Percentiles rank a stretch among this genome's conserved stretches.
Evolutionary conservation across 495 filamentous ascomycete species (phyloP).

Genomic region (Emericellopsis terricola): DNA sequence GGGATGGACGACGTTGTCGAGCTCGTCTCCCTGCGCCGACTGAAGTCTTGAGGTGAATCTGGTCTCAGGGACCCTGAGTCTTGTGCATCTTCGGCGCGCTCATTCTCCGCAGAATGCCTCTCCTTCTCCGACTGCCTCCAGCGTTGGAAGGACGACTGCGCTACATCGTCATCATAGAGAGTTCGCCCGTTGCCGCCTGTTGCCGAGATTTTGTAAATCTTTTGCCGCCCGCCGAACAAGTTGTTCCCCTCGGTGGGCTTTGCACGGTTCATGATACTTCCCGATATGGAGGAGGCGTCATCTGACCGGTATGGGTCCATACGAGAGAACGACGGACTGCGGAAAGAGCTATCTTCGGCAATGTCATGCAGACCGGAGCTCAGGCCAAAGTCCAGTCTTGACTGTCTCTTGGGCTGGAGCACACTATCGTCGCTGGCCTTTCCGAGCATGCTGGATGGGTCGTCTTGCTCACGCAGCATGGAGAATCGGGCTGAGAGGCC

Average conservation of each 20-base stretch:
- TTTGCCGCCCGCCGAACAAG: conserved; percentile 89
- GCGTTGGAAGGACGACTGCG: conserved; percentile 61
- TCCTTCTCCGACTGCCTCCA: conserved; percentile 39
- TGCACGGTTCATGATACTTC: conserved; percentile 67
- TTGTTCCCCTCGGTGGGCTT: conserved; percentile 83
- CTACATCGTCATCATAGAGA: conserved; percentile 75
- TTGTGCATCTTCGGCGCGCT: conserved; percentile 21
- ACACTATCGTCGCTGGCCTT: conserved; percentile 93
- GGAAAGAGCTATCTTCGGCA: conserved; percentile 70
- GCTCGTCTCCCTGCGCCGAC: conserved; percentile 43
- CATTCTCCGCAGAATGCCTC: conserved; percentile 23
- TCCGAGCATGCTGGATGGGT: conserved; percentile 68
- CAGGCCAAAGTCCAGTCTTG: conserved; percentile 37
- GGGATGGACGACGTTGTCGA: conserved; percentile 73
- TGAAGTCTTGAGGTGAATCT: conserved; percentile 7
- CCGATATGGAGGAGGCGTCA: conserved; percentile 31
- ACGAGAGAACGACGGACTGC: conserved; percentile 32
- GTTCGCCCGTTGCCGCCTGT: conserved; percentile 38
- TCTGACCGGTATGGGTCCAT: conserved; percentile 43
- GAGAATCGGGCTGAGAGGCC: conserved; percentile 90
- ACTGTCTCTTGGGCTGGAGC: conserved; percentile 62
- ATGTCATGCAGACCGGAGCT: conserved; percentile 55
- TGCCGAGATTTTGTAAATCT: conserved; percentile 65
- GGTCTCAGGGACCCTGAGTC: conserved; percentile 7
- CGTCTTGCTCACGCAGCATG: conserved; percentile 87